These are phyloP conservation scores for Aegilops tauschii DNA, from an alignment of 176 grass and related monocot genomes.

Conservation along the genomic window DNA sequence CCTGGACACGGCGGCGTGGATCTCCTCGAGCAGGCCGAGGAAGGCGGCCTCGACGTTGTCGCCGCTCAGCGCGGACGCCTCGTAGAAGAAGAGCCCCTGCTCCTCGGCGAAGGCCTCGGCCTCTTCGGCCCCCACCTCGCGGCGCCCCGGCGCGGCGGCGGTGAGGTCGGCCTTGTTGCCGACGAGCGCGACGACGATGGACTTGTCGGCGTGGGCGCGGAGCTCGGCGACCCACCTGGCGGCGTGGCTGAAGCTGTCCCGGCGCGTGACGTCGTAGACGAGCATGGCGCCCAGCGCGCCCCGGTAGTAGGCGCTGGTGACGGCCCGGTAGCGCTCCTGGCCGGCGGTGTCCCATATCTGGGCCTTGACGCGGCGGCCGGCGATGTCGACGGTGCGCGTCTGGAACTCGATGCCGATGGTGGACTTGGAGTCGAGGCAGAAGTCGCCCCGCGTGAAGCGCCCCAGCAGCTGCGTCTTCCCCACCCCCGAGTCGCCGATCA, in stretches of 20 bases:
- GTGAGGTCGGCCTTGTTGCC: conserved; percentile 87
- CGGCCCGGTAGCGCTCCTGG: conserved; percentile 68
- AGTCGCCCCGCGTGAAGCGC: conserved; percentile 41
- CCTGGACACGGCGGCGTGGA: conserved; percentile 57
- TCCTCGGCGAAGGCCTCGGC: conserved; percentile 69
- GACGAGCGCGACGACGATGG: conserved; percentile 74
- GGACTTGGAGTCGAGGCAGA: conserved; percentile 50
- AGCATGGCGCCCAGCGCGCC: conserved; percentile 82
- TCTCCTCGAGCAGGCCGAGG: conserved; percentile 57
- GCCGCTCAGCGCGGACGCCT: conserved; percentile 78
- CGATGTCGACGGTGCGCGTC: conserved; percentile 35
- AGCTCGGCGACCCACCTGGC: conserved; percentile 76
- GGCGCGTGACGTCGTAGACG: conserved; percentile 80
- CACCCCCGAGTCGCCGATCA: conserved; percentile 51
- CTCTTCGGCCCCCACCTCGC: conserved; percentile 38
- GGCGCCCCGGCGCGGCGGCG: not conserved
- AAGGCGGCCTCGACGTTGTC: conserved; percentile 77
- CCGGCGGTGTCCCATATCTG: conserved; percentile 79
- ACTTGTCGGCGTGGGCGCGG: conserved; percentile 70
- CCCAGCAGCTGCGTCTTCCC: conserved; percentile 51
- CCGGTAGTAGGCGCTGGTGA: conserved; percentile 89
- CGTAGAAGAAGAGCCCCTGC: conserved; percentile 88
- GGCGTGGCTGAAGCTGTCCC: conserved; percentile 47
- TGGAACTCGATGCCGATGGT: conserved; percentile 62
- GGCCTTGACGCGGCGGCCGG: conserved; percentile 39